Evolutionary conservation across 768 basidiomycete species (phyloP), one percentile per base, ranked within the genome.

Genomic region (Lactifluus echinatus): DNA sequence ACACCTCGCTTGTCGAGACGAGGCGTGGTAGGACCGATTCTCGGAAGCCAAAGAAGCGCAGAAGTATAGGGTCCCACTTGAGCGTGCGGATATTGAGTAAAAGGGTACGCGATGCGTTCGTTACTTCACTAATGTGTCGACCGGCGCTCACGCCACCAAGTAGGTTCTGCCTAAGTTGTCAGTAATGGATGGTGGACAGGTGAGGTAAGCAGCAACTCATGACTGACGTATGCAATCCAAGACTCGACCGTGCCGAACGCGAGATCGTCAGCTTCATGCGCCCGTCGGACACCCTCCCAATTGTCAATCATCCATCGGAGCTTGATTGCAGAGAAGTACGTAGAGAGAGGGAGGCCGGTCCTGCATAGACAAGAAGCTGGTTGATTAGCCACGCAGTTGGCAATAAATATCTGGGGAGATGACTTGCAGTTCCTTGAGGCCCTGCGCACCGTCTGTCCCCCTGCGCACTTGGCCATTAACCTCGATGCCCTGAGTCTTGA

Each of bases 311-410:
- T 92, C 95, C 95, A 99, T 44, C 89, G 82, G 61, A 96, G 77
- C 73, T 97, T 98, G 70, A 96, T 86, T 17, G 87, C 95, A 23
- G 94, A 96, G 74, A 99, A 99, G 73, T 99, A 99, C 0, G 95
- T 98, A 15, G 94, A 96, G 8, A 97, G 77, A n/a, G 88, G 89
- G 37, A 96, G 80, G 33, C 94, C 94, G 47, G 93, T 94, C 59
- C 90, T 95, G 62, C 28, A 49, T 48, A 31, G 46, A 46, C n/a
- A 66, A 67, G 26, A 66, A 67, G 26, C 36, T 52, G 29, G 55
- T 42, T 26, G 39, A 26, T 59, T 36, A 54, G 45, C 34, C 51
- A 44, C 29, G 37, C 50, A n/a, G 39, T 7, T 8, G 34, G 34
- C 28, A 19, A 36, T 21, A 44, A 50, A 29, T 15, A 15, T 44